Base-by-base conservation (phyloP, 345 rosid genomes). In the Trapa bicornis region DNA sequence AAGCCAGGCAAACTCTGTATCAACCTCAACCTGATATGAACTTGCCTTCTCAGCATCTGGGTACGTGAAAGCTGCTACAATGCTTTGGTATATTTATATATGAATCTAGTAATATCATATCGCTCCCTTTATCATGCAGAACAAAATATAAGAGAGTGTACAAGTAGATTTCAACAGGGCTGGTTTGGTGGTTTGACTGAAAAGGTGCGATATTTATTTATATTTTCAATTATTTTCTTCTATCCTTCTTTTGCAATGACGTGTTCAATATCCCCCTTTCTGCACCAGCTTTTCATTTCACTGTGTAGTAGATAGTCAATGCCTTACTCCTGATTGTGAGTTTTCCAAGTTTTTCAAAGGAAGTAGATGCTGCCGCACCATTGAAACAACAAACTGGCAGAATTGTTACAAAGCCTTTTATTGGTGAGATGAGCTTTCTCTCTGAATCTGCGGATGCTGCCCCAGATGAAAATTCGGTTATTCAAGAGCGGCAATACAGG, bases 371-470 rank as follows among this genome's bases (percentile, higher is more conserved):
- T 72, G 67, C 72, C 61, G 75, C 41, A 68, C 72, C 72, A 65
- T 38, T 67, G 64, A 70, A 69, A 50, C 73, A 33, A 33, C 68
- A 68, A 12, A 73, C 52, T 3, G 14, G 65, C 63, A 72, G 68
- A 61, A 56, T 70, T 56, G 29, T 77, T 60, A 71, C 71, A 0
- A 78, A 73, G 33, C 66, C 66, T 70, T 87, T 78, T 79, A 64
- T 72, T 57, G 73, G 66, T 9, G 85, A 85, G 75, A 80, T 83
- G 64, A 87, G 93, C 78, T 83, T 65, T 76, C 77, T 87, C 61
- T 82, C 89, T 14, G 93, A 87, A 79, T 87, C 87, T 64, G 84
- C 78, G 13, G 86, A 81, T 72, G 37, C 70, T 72, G 85, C 77
- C n/a, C 76, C 76, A 52, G 85, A 85, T 74, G 78, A 76, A 69